Percentiles rank a stretch among this genome's conserved stretches.
Conservation (phyloP, 2,329 filamentous ascomycete genomes). For the Byssochlamys sp. region DNA sequence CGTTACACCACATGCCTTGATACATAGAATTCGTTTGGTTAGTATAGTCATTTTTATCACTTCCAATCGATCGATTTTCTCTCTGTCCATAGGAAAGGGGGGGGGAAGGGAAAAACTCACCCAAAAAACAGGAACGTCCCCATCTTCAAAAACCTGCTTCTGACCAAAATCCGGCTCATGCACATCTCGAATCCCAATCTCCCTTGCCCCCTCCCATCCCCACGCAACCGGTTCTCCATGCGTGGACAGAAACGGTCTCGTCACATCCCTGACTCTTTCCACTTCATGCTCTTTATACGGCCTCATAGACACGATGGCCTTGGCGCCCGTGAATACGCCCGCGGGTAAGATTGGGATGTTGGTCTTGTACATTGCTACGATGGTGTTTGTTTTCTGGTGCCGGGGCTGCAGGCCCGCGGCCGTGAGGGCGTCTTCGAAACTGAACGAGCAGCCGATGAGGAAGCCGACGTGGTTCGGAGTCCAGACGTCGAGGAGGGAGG, state of each 20-base stretch:
- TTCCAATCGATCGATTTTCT: too few relatives aligned
- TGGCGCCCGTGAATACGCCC: constrained; percentile 47
- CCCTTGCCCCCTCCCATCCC: constrained; percentile 49
- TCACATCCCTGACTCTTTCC: constrained; percentile 46
- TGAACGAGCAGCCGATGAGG: constrained; percentile 55
- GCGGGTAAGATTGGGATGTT: constrained; percentile 47
- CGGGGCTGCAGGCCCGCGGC: constrained; percentile 43
- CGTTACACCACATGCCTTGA: constrained; percentile 57
- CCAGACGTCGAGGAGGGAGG: constrained; percentile 46
- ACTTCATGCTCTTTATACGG: constrained; percentile 45
- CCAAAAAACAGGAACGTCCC: constrained; percentile 27
- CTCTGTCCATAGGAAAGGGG: too few relatives aligned
- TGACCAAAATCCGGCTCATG: constrained; percentile 51
- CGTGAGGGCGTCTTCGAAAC: constrained; percentile 51
- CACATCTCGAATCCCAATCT: constrained; percentile 48
- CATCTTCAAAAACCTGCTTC: constrained; percentile 28
- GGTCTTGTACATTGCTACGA: constrained; percentile 55
- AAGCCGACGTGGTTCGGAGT: constrained; percentile 51
- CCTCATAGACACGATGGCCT: constrained; percentile 56
- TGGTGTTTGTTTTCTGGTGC: constrained; percentile 41
- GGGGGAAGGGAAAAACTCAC: constrained; percentile 14
- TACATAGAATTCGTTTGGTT: not conserved
- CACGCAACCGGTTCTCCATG: constrained; percentile 58
- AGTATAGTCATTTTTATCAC: constrained; percentile 8
- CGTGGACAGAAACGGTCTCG: constrained; percentile 45